Conservation (phyloP, 768 basidiomycete species). For the Naganishia friedmannii region DNA sequence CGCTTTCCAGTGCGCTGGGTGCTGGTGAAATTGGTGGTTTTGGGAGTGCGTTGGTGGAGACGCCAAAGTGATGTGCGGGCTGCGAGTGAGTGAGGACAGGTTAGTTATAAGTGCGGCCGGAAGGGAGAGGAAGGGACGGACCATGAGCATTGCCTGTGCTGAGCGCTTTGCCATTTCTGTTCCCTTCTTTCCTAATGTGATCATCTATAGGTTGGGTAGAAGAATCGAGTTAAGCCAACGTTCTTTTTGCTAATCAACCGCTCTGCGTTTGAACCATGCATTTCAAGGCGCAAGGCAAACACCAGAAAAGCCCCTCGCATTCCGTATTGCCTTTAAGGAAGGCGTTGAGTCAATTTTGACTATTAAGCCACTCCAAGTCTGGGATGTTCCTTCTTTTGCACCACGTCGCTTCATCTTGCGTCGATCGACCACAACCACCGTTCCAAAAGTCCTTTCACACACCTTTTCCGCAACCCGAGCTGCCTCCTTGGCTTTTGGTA, state of each 20-base stretch:
- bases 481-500: slow-evolving; percentile 89
- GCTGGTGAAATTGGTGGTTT: slow-evolving; percentile 48
- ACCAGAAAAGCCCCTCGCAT: too few species aligned
- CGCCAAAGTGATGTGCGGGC: slow-evolving; percentile 32
- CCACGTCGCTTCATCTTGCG: neutral
- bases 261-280: too few species aligned
- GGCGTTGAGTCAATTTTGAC: too few species aligned
- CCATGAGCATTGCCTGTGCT: slow-evolving; percentile 75
- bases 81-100: slow-evolving; percentile 30
- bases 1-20: slow-evolving; percentile 29
- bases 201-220: slow-evolving; percentile 57
- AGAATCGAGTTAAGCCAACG: neutral
- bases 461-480: slow-evolving; percentile 92
- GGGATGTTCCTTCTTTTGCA: neutral
- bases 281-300: too few species aligned
- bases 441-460: slow-evolving; percentile 19
- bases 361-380: too few species aligned
- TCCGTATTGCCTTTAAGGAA: too few species aligned
- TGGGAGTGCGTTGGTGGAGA: slow-evolving; percentile 16
- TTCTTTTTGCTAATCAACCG: neutral
- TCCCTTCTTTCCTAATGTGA: slow-evolving; percentile 86
- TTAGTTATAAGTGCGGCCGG: neutral
- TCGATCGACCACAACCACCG: neutral
- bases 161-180: slow-evolving; percentile 65
- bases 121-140: slow-evolving; percentile 33